phyloP scores from a whole-genome alignment of 116 monocot genomes.

The Iris pallida region DNA sequence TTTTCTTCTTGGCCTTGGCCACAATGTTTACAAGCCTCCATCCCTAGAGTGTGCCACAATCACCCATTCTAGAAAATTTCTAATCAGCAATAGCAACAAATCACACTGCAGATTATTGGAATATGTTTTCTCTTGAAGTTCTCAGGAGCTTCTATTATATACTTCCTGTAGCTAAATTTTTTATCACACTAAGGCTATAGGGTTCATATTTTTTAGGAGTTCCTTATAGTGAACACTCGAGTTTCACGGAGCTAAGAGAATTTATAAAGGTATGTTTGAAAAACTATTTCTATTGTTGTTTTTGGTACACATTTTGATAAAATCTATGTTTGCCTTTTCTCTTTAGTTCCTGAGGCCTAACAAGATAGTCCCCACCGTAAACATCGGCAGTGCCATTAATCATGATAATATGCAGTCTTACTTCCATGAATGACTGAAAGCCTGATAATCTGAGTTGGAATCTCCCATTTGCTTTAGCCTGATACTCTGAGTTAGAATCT shows the following conservation, averaged over 20 bases:
- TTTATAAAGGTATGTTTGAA: slow-evolving; percentile 49
- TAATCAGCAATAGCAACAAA: no score
- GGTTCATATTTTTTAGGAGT: slow-evolving; percentile 38
- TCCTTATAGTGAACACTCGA: slow-evolving; percentile 77
- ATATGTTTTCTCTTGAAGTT: no score
- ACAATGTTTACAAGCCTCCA: no score
- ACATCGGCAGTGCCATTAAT: slow-evolving; percentile 36
- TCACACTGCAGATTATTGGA: no score
- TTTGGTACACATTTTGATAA: not conserved
- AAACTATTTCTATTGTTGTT: not conserved
- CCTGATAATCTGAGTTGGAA: slow-evolving; percentile 1
- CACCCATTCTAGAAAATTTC: no score
- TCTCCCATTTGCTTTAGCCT: no score
- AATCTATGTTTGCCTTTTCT: not conserved
- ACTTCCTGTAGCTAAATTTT: no score
- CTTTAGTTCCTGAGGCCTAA: slow-evolving; percentile 55
- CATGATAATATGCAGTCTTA: slow-evolving; percentile 61
- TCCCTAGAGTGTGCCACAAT: no score
- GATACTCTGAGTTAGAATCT: no score
- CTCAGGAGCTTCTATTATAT: no score
- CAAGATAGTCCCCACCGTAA: slow-evolving; percentile 67
- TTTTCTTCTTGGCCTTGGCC: no score
- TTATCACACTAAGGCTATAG: not conserved
- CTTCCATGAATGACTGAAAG: slow-evolving; percentile 50
- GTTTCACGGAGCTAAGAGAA: slow-evolving; percentile 53